These are phyloP conservation scores for Castanea mollissima DNA, from an alignment of 306 rosid genomes.

Conservation along the genomic window DNA sequence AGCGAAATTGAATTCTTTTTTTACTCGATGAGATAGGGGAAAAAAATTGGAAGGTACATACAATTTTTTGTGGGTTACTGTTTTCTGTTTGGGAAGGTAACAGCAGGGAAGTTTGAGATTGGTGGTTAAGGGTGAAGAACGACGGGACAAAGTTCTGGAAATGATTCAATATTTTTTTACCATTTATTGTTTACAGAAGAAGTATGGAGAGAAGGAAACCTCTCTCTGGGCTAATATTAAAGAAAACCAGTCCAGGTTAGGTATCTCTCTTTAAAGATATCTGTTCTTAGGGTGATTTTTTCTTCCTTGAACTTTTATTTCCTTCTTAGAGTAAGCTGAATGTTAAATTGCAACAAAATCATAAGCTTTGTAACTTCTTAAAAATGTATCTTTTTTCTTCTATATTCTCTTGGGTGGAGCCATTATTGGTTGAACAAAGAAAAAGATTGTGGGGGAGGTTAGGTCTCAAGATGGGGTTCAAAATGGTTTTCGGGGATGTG, in stretches of 20 bases:
- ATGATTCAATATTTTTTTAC: slow-evolving; percentile 31
- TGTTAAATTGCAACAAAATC: slow-evolving; percentile 29
- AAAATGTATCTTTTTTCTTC: slow-evolving; percentile 16
- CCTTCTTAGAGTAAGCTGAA: slow-evolving; percentile 12
- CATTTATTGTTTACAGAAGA: slow-evolving; percentile 40
- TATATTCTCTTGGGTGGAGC: slow-evolving; percentile 14
- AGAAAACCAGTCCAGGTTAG: slow-evolving; percentile 35
- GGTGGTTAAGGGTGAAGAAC: slow-evolving; percentile 18
- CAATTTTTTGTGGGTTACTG: slow-evolving; percentile 35
- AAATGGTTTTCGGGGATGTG: not conserved
- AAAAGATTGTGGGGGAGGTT: slow-evolving; percentile 1
- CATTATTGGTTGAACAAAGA: slow-evolving; percentile 18
- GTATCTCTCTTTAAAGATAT: slow-evolving; percentile 26
- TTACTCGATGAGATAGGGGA: slow-evolving; percentile 42
- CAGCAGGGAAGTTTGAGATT: slow-evolving; percentile 16
- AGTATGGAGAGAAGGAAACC: slow-evolving; percentile 24
- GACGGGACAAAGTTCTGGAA: slow-evolving; percentile 14
- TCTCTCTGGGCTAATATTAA: slow-evolving; percentile 32
- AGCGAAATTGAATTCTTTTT: slow-evolving; percentile 38
- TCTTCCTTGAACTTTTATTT: not conserved
- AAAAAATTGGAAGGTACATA: slow-evolving; percentile 39
- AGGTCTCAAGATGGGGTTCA: slow-evolving; percentile 14
- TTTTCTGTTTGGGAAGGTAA: slow-evolving; percentile 27
- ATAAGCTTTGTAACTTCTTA: slow-evolving; percentile 30
- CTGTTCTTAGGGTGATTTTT: slow-evolving; percentile 16